Percentiles rank a stretch among this genome's conserved stretches.
Conservation (phyloP, 441 rosid species). For the Eruca vesicaria region DNA sequence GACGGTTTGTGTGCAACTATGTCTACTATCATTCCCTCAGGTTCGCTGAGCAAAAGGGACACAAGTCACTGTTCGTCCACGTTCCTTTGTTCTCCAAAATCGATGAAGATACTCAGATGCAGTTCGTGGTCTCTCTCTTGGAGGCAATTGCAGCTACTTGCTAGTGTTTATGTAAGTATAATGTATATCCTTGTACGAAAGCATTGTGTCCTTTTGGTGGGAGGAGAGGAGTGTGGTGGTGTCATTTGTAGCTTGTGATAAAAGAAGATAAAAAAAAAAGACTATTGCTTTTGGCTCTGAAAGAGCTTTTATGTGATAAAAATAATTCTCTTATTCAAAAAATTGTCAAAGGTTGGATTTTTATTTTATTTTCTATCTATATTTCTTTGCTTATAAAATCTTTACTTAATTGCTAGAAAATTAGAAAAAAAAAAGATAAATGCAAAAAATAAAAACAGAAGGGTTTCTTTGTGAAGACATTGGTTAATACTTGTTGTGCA, state of each 20-base stretch:
- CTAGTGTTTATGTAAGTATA: slow-evolving; percentile 30
- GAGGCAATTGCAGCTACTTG: slow-evolving; percentile 57
- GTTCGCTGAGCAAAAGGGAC: slow-evolving; percentile 56
- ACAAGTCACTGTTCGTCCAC: slow-evolving; percentile 57
- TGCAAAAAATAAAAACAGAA: not conserved
- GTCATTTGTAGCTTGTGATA: slow-evolving; percentile 7
- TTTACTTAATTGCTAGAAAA: not conserved
- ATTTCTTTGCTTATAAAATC: not conserved
- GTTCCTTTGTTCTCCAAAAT: slow-evolving; percentile 54
- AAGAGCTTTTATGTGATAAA: slow-evolving; percentile 30
- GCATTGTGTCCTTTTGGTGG: slow-evolving; percentile 21
- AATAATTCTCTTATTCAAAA: not conserved
- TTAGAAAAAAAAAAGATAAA: not conserved
- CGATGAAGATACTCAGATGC: slow-evolving; percentile 59
- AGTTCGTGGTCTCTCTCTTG: slow-evolving; percentile 46
- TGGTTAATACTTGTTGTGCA: slow-evolving; percentile 24
- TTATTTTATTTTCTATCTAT: not conserved
- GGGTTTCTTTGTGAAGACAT: not conserved
- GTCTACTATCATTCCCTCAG: slow-evolving; percentile 65
- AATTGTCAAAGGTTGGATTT: slow-evolving; percentile 28
- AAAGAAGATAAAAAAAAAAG: not conserved
- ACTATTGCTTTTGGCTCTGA: slow-evolving; percentile 16
- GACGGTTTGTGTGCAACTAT: slow-evolving; percentile 67
- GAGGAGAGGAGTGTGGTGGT: not conserved
- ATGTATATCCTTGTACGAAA: slow-evolving; percentile 25